Base-by-base conservation (phyloP, 805 yeast genomes). In the Wickerhamomyces rabaulensis region DNA sequence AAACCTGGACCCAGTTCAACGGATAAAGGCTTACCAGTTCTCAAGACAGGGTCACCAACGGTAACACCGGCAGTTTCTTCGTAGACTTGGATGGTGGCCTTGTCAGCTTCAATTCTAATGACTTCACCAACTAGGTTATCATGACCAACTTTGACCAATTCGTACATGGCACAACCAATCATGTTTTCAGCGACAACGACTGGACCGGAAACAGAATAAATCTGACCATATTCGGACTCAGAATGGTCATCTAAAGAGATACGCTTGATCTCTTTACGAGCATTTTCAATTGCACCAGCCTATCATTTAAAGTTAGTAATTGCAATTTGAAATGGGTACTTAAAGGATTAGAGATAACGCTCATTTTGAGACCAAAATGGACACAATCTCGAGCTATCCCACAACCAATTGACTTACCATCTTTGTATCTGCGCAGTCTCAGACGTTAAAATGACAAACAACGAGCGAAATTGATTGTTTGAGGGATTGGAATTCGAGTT, bases 161-260 rank as follows among this genome's bases (percentile, higher is more conserved):
- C 99, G 78, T 94, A 92, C 99, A 94, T 94, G 61, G 98, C 97
- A 80, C 97, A 89, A 53, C 99, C 99, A 71, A 91, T 87, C 98
- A 94, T 90, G 74, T 94, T 86, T 71, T 94, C 98, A 42, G 99
- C 99, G 42, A 94, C 84, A 45, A 94, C 86, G 60, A 94, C 99
- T 23, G 99, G 98, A 62, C 99, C 99, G 19, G 98, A 91, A 42
- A 94, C 97, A 27, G 97, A 89, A 73, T 82, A 91, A 61, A 94
- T 87, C 56, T 78, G 82, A 47, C 96, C 99, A 67, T 87, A 88
- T 55, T 82, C 83, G 46, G 85, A 76, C 69, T 92, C 97, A 27
- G 71, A 75, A 49, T 71, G 75, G 52, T 79, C 84, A 61, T 87
- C 92, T 53, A 92, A 70, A 31, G 94, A 82, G 61, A 90, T 82